Evolutionary conservation across 2,329 filamentous ascomycete genomes (phyloP), one percentile per base, ranked within the genome.

Genomic region (Cytospora chrysosperma): DNA sequence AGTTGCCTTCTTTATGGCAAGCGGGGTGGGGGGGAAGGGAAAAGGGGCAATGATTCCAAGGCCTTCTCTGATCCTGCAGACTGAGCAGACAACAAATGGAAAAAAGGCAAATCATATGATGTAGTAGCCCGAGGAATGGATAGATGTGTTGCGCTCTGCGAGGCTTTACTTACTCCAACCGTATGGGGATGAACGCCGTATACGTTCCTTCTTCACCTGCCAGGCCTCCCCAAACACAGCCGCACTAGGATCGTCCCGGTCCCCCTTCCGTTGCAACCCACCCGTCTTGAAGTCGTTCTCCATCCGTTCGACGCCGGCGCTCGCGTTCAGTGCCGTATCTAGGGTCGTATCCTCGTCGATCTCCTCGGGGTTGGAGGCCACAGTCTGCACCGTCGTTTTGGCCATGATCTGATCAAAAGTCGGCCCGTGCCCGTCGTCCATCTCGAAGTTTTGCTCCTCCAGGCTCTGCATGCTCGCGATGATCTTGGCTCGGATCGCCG

Each of bases 381-480:
- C 78, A 26, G 77, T 77, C 4, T 79, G 78, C 9, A 84, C 83
- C 65, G 82, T 86, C 15, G 88, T 83, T 71, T 90, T 90, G 27
- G 89, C 89, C 76, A 95, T 92, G 71, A 95, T 94, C 63, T 85
- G 87, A 69, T 94, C 91, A 69, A 95, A 94, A 0, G 88, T 93
- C 21, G 91, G 89, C 0, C 86, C 83, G 64, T 87, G 83, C n/a
- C 79, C 79, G 56, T 93, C 90, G 67, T 93, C 90, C 2, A 86
- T 77, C 56, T 92, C 87, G 70, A 95, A 95, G 72, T 88, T 93
- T 73, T 94, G 89, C 74, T 95, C 92, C 74, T 95, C 91, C 10
- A 95, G 78, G 68, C 85, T 92, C 74, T 95, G 91, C 92, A 95
- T 95, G 74, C 91, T 94, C 3, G 91, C 91, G 70, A 95, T 95